A percentile compares a stretch with the other conserved stretches of the same genome.
Conservation (phyloP, 116 monocot species). For the Posidonia oceanica region DNA sequence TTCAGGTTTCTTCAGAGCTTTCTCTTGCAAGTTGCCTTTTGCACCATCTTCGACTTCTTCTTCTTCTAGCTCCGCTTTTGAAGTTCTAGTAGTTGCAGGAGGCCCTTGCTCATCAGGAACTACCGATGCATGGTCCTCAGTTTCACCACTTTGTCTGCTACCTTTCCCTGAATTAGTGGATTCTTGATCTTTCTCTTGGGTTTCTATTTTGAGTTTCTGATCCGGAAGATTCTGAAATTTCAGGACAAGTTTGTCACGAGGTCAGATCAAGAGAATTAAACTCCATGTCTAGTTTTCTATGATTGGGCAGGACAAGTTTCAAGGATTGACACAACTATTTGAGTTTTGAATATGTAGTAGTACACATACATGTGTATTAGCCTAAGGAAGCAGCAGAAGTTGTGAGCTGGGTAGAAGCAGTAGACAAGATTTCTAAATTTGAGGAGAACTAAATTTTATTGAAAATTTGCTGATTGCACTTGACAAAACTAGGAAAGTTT, state of each 20-base stretch:
- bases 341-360: too few species aligned
- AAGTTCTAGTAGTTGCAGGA: not conserved
- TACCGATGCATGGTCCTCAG: not conserved
- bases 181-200: not conserved
- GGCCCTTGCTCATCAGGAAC: not conserved
- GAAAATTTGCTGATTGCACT: too few species aligned
- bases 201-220: not conserved
- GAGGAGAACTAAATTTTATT: too few species aligned
- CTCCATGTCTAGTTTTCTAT: too few species aligned
- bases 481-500: too few species aligned
- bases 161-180: not conserved
- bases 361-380: too few species aligned
- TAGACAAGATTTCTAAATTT: too few species aligned
- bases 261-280: not conserved
- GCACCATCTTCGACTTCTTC: slow-evolving; percentile 4
- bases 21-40: slow-evolving; percentile 8
- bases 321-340: too few species aligned
- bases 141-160: not conserved
- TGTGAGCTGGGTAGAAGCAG: too few species aligned
- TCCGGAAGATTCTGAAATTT: not conserved
- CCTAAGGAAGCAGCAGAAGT: too few species aligned
- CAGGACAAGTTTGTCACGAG: not conserved
- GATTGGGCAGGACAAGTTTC: too few species aligned
- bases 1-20: slow-evolving; percentile 20
- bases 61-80: not conserved